Percentiles rank a stretch among this genome's conserved stretches.
These are phyloP conservation scores for Colletotrichum navitas DNA, from an alignment of 2,329 filamentous ascomycete species.

Conservation along the genomic window DNA sequence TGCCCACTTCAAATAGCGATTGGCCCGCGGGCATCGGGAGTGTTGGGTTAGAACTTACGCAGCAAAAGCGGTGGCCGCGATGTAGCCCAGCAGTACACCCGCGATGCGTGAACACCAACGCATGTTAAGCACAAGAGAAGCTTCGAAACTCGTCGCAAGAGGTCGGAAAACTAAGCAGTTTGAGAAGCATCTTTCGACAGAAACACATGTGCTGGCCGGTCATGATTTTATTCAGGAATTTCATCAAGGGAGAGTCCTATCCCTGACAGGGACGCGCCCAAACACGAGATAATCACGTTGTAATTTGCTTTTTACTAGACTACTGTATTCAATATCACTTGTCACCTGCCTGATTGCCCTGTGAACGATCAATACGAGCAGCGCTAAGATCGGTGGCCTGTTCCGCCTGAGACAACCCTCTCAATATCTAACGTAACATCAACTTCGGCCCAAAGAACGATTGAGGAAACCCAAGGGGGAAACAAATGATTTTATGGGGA, in stretches of 20 bases:
- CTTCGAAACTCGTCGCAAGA: neutral
- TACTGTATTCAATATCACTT: constrained; percentile 24
- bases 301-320: constrained; percentile 26
- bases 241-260: neutral
- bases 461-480: too few relatives aligned
- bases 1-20: neutral
- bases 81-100: constrained; percentile 32
- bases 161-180: constrained; percentile 8
- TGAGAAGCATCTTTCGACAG: neutral
- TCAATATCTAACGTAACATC: too few relatives aligned
- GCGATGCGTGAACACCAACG: constrained; percentile 17
- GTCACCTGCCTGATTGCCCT: constrained; percentile 23
- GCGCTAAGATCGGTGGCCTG: neutral
- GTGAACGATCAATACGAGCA: neutral
- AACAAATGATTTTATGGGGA: too few relatives aligned
- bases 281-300: neutral
- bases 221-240: neutral
- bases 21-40: neutral
- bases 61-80: constrained; percentile 28
- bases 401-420: too few relatives aligned
- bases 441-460: too few relatives aligned
- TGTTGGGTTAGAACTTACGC: constrained; percentile 20
- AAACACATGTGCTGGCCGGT: neutral
- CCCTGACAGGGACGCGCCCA: neutral
- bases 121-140: constrained; percentile 18